phyloP scores from a whole-genome alignment of 106 monocot species.

The Dioscorea zingiberensis region DNA sequence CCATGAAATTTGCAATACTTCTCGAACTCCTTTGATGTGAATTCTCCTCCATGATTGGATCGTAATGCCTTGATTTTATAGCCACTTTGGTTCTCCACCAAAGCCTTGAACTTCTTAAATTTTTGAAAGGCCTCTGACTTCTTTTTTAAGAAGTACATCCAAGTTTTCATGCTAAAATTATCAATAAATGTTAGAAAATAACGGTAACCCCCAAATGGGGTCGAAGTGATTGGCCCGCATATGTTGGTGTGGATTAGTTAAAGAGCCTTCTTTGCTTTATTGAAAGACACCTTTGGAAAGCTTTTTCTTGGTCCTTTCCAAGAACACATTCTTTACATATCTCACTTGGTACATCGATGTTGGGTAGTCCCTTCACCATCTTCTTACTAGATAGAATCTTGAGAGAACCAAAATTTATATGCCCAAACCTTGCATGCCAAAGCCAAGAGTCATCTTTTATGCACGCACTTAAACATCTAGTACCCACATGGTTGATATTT shows the following conservation, averaged over 20 bases:
- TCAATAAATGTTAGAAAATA: conserved; percentile 5
- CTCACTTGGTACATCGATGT: not conserved
- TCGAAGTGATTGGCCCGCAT: not conserved
- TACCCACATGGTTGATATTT: no score
- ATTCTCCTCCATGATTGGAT: no score
- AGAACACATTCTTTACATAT: conserved; percentile 1
- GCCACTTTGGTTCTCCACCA: no score
- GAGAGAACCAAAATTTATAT: conserved; percentile 2
- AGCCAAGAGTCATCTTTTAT: not conserved
- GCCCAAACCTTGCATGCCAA: conserved; percentile 1
- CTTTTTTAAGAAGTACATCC: no score
- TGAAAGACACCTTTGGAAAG: conserved; percentile 1
- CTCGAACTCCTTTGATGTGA: no score
- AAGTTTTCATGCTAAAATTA: conserved; percentile 1
- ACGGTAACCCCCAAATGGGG: not conserved
- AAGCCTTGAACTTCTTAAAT: no score
- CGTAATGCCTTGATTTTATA: no score
- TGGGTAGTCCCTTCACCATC: conserved; percentile 9
- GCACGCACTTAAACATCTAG: not conserved
- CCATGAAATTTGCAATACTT: not conserved
- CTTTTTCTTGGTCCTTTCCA: conserved; percentile 2
- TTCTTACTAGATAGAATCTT: conserved; percentile 7
- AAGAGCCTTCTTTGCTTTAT: not conserved
- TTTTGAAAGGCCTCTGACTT: no score
- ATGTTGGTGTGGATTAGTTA: not conserved